Conservation (phyloP, 1,139 yeast genomes). For the Candida sojae region DNA sequence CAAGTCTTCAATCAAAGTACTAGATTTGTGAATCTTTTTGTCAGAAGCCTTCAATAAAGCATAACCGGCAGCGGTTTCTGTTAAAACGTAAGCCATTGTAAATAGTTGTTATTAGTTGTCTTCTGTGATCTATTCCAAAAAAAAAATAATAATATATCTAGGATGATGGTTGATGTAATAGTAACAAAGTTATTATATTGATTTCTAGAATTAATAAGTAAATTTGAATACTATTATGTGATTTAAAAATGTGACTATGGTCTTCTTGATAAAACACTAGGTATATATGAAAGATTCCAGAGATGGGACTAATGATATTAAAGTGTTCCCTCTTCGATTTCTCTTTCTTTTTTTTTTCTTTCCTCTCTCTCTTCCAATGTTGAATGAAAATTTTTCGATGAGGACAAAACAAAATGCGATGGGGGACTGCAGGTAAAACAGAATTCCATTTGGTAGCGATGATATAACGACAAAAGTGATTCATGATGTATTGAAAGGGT, state of each 20-base stretch:
- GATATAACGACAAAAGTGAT: neutral
- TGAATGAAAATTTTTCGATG: constrained; percentile 11
- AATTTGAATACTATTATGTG: neutral
- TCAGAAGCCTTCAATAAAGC: constrained; percentile 96
- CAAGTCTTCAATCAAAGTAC: constrained; percentile 73
- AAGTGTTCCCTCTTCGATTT: neutral
- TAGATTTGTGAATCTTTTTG: constrained; percentile 91
- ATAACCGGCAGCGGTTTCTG: constrained; percentile 98
- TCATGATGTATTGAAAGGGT: too few relatives aligned
- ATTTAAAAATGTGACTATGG: neutral
- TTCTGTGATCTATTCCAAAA: neutral
- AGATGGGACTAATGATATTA: neutral
- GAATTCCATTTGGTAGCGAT: neutral
- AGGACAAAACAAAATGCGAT: constrained; percentile 12
- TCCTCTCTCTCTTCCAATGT: neutral
- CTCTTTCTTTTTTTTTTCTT: neutral
- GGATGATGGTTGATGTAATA: neutral
- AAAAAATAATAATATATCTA: neutral
- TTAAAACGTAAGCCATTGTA: constrained; percentile 86
- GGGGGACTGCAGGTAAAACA: constrained; percentile 1
- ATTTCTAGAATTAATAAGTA: neutral
- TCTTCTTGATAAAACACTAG: neutral
- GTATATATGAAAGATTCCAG: neutral
- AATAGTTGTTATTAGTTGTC: neutral
- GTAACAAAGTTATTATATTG: neutral